These are phyloP conservation scores for Neoscytalidium dimidiatum DNA, from an alignment of 2,329 filamentous ascomycete species.

Conservation along the genomic window DNA sequence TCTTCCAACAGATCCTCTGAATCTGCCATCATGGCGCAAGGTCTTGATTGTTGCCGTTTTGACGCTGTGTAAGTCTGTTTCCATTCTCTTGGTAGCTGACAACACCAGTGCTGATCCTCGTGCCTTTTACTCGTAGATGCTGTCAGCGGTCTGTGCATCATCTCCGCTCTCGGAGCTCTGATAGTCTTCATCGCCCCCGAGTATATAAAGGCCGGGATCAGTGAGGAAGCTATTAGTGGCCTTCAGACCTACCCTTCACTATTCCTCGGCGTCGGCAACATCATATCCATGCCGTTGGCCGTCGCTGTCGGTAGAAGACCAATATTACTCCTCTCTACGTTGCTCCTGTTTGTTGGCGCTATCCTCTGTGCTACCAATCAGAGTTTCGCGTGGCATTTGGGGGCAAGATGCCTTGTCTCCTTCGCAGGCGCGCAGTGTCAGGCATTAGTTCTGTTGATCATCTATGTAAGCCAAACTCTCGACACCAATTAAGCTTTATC, in stretches of 20 bases:
- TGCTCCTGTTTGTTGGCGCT: slow-evolving; percentile 18
- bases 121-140: neutral
- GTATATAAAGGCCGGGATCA: slow-evolving; percentile 20
- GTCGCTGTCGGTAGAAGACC: slow-evolving; percentile 28
- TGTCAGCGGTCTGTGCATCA: slow-evolving; percentile 17
- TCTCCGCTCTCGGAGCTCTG: slow-evolving; percentile 20
- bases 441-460: slow-evolving; percentile 20
- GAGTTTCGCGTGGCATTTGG: slow-evolving; percentile 20
- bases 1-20: slow-evolving; percentile 19
- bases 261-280: slow-evolving; percentile 29
- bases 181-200: slow-evolving; percentile 19
- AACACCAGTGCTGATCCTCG: neutral
- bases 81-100: neutral
- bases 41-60: slow-evolving; percentile 18
- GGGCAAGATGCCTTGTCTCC: slow-evolving; percentile 7
- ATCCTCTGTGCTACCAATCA: slow-evolving; percentile 21
- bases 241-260: slow-evolving; percentile 30
- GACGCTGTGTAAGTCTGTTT: slow-evolving; percentile 14
- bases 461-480: neutral
- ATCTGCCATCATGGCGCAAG: slow-evolving; percentile 14
- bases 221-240: slow-evolving; percentile 19
- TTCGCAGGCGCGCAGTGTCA: slow-evolving; percentile 21
- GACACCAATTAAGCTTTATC: no score
- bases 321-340: slow-evolving; percentile 21
- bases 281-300: slow-evolving; percentile 27